These are phyloP conservation scores for Aechmea fasciata DNA, from an alignment of 176 grass and related monocot species.

Conservation along the genomic window DNA sequence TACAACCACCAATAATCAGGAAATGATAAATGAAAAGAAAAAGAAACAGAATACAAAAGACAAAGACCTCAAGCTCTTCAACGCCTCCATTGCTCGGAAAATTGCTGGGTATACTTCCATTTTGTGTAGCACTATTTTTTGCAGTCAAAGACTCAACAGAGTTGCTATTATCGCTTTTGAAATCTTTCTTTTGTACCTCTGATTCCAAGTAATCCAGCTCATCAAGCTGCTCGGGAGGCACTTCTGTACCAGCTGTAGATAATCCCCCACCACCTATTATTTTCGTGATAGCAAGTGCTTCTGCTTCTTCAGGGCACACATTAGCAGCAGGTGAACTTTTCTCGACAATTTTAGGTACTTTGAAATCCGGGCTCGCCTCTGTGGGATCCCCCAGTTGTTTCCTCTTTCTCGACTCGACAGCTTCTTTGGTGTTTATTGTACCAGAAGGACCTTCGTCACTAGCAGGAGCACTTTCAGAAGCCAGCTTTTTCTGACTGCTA, in stretches of 20 bases:
- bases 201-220: slow-evolving; percentile 31
- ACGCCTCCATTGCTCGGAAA: slow-evolving; percentile 35
- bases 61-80: slow-evolving; percentile 73
- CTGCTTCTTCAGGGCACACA: slow-evolving; percentile 36
- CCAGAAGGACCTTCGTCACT: neutral
- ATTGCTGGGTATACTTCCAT: slow-evolving; percentile 10
- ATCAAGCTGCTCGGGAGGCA: slow-evolving; percentile 28
- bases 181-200: slow-evolving; percentile 26
- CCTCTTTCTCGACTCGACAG: slow-evolving; percentile 11
- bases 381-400: neutral
- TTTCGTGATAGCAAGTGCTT: slow-evolving; percentile 34
- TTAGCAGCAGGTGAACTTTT: slow-evolving; percentile 12
- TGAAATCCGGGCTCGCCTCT: neutral
- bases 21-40: neutral
- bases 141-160: slow-evolving; percentile 20
- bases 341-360: neutral
- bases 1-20: neutral
- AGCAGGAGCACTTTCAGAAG: neutral
- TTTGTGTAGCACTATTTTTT: slow-evolving; percentile 27
- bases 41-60: neutral
- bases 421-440: neutral
- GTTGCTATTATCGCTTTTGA: neutral
- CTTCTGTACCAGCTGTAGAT: slow-evolving; percentile 11
- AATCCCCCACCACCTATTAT: slow-evolving; percentile 7
- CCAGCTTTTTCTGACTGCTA: slow-evolving; percentile 25